Evolutionary conservation across 352 stramenopile genomes (phyloP).

Genomic region (Phytopythium sindhum): DNA sequence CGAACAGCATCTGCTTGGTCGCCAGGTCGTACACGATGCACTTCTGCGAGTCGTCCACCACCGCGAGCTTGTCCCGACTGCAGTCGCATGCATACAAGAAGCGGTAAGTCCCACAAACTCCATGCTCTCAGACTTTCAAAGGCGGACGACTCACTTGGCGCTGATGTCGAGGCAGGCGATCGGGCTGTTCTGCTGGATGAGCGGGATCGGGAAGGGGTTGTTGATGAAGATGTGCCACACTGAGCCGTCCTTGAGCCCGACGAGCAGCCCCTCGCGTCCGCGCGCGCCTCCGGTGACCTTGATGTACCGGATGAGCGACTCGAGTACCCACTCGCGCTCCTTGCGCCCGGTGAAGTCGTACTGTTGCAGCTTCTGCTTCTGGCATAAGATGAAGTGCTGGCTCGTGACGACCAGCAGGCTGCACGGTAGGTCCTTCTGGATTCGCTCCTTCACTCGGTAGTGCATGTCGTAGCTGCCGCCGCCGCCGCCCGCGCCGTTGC

Average conservation of each 20-base stretch:
- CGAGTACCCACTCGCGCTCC: conserved; percentile 85
- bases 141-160: conserved; percentile 51
- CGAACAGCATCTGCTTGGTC: conserved; percentile 88
- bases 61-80: conserved; percentile 85
- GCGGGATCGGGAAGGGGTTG: conserved; percentile 92
- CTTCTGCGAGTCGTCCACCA: conserved; percentile 89
- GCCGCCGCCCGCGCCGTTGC: conserved; percentile 12
- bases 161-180: conserved; percentile 91
- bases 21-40: conserved; percentile 91
- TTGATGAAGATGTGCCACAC: conserved; percentile 94
- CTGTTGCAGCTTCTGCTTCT: conserved; percentile 92
- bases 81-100: not conserved
- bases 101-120: not conserved
- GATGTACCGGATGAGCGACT: conserved; percentile 89
- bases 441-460: conserved; percentile 90
- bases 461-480: conserved; percentile 88
- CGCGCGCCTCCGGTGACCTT: conserved; percentile 90
- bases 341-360: conserved; percentile 88
- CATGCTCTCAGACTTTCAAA: not conserved
- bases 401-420: conserved; percentile 89
- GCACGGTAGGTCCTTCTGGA: conserved; percentile 81
- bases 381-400: conserved; percentile 90
- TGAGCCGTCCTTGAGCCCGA: conserved; percentile 90
- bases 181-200: conserved; percentile 83
- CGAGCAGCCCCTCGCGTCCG: conserved; percentile 86